Percentiles rank a stretch among this genome's conserved stretches.
phyloP scores from a whole-genome alignment of 495 filamentous ascomycete genomes.

The Penicillium salamii region DNA sequence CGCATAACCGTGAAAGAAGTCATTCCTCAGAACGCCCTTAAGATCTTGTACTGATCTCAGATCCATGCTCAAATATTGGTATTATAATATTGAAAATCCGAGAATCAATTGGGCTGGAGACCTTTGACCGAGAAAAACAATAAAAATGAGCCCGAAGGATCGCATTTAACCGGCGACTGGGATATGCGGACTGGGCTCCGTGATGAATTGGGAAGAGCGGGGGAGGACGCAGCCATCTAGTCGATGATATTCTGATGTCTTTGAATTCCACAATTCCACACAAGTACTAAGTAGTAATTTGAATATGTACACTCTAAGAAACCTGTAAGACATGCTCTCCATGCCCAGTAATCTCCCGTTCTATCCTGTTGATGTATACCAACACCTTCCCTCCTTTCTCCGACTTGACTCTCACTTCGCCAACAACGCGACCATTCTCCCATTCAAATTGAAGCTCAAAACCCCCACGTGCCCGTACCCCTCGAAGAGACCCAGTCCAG shows the following conservation, averaged over 20 bases:
- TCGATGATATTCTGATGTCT: no score
- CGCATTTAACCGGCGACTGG: slow-evolving; percentile 9
- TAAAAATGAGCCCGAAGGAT: neutral
- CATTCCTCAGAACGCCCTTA: slow-evolving; percentile 25
- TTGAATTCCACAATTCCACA: no score
- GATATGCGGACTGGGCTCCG: slow-evolving; percentile 9
- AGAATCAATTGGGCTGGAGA: neutral
- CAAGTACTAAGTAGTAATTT: no score
- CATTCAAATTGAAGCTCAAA: slow-evolving; percentile 40
- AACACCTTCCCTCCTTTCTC: slow-evolving; percentile 8
- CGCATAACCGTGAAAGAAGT: slow-evolving; percentile 38
- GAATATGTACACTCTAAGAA: neutral
- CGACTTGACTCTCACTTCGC: slow-evolving; percentile 18
- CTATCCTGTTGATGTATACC: slow-evolving; percentile 19
- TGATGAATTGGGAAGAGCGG: slow-evolving; percentile 12
- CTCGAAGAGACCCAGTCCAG: slow-evolving; percentile 36
- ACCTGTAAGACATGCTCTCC: slow-evolving; percentile 8
- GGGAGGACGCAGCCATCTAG: neutral
- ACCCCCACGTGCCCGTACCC: slow-evolving; percentile 40
- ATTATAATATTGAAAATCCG: no score
- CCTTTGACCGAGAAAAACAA: neutral
- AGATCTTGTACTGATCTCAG: slow-evolving; percentile 30
- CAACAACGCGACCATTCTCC: slow-evolving; percentile 21
- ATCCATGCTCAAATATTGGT: slow-evolving; percentile 18
- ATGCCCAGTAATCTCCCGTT: slow-evolving; percentile 8